These are phyloP conservation scores for Myochromella boudieri DNA, from an alignment of 768 basidiomycete genomes.

Conservation along the genomic window DNA sequence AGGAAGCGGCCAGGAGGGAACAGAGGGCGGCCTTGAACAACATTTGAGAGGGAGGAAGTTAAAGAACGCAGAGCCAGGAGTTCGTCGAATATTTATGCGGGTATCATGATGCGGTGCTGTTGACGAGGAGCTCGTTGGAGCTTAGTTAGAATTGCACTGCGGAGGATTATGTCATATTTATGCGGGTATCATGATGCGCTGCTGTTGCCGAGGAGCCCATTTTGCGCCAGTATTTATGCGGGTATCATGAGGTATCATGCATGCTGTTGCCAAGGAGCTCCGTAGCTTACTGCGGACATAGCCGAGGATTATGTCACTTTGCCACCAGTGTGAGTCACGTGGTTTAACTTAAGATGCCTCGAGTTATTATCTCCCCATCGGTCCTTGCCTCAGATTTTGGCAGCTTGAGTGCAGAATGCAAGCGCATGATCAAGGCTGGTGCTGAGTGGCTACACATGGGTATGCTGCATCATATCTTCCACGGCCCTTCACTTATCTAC, in stretches of 20 bases:
- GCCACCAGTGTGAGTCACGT: not conserved
- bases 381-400: slow-evolving; percentile 98
- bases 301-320: too few species aligned
- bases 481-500: slow-evolving; percentile 9
- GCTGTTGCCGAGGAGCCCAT: too few species aligned
- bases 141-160: slow-evolving; percentile 9
- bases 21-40: slow-evolving; percentile 36
- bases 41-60: slow-evolving; percentile 31
- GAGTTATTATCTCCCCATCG: slow-evolving; percentile 93
- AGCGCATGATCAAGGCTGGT: slow-evolving; percentile 92
- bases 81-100: not conserved
- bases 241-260: too few species aligned
- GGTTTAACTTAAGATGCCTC: slow-evolving; percentile 62
- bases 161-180: slow-evolving; percentile 7
- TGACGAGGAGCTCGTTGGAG: too few species aligned
- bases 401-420: slow-evolving; percentile 92
- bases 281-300: too few species aligned
- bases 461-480: slow-evolving; percentile 25
- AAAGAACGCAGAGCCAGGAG: slow-evolving; percentile 10
- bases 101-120: not conserved
- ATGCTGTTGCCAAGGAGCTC: too few species aligned
- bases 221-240: too few species aligned
- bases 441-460: slow-evolving; percentile 99
- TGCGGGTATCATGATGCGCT: not conserved
- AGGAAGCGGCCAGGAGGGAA: slow-evolving; percentile 34